These are phyloP conservation scores for Moniliophthora roreri DNA, from an alignment of 1,284 basidiomycete genomes.

Conservation along the genomic window DNA sequence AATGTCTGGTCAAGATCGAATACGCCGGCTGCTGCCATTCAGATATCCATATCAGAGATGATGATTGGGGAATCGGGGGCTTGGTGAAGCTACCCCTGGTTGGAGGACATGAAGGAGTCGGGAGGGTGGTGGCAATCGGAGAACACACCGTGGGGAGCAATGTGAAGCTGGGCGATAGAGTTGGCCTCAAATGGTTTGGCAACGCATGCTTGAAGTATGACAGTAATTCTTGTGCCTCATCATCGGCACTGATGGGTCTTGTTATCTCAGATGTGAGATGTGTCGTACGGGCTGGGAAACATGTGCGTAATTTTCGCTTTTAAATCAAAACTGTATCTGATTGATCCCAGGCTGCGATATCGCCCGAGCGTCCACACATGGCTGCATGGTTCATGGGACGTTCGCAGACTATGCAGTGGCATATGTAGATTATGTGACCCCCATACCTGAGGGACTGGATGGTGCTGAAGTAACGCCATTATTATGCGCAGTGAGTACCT, in stretches of 20 bases:
- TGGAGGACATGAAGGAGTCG: slow-evolving; percentile 71
- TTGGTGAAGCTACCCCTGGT: slow-evolving; percentile 51
- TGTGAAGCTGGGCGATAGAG: slow-evolving; percentile 59
- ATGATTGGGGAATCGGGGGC: slow-evolving; percentile 51
- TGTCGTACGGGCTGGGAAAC: slow-evolving; percentile 58
- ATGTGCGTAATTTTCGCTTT: slow-evolving; percentile 30
- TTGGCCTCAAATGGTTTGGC: slow-evolving; percentile 76
- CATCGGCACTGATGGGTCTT: neutral
- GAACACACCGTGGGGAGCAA: slow-evolving; percentile 39
- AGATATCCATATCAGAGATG: slow-evolving; percentile 59
- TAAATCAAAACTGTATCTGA: slow-evolving; percentile 8
- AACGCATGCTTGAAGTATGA: slow-evolving; percentile 50
- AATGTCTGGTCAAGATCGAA: slow-evolving; percentile 67
- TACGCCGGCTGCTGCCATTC: slow-evolving; percentile 68
- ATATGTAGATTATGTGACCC: slow-evolving; percentile 64
- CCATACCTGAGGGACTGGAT: slow-evolving; percentile 57
- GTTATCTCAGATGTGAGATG: slow-evolving; percentile 47
- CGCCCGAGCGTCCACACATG: slow-evolving; percentile 36
- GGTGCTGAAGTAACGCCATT: slow-evolving; percentile 63
- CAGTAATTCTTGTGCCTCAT: neutral
- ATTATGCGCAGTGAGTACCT: slow-evolving; percentile 57
- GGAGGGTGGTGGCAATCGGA: slow-evolving; percentile 66
- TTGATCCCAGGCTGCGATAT: slow-evolving; percentile 37
- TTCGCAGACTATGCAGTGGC: slow-evolving; percentile 50
- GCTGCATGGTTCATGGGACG: slow-evolving; percentile 59